A percentile compares a stretch with the other conserved stretches of the same genome.
Evolutionary conservation across 306 rosid genomes (phyloP).

Genomic region (Erythrophleum fordii): DNA sequence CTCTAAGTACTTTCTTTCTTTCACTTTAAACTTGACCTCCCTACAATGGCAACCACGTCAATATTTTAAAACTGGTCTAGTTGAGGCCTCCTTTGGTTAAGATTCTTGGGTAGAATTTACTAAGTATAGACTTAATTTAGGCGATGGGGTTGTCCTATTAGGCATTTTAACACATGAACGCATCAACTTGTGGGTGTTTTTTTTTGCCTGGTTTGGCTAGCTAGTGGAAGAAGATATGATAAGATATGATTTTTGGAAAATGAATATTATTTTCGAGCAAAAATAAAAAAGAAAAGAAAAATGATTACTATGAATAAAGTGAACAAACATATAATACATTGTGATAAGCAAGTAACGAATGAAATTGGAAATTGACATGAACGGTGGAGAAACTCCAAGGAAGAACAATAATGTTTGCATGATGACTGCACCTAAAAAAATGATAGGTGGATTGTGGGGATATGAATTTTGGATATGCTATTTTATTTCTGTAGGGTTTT

Average conservation of each 20-base stretch:
- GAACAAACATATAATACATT: conserved; percentile 20
- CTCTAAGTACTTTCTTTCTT: conserved; percentile 2
- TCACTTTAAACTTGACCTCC: conserved; percentile 23
- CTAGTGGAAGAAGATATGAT: conserved; percentile 45
- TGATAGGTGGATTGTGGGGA: conserved; percentile 17
- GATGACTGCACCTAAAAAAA: neutral
- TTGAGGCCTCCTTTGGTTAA: neutral
- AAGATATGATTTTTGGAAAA: conserved; percentile 51
- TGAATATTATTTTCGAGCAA: conserved; percentile 13
- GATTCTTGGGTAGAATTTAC: neutral
- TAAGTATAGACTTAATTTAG: neutral
- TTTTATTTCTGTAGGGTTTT: neutral
- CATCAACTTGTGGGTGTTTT: neutral
- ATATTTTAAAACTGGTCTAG: neutral
- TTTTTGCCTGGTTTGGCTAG: conserved; percentile 28
- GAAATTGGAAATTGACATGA: conserved; percentile 38
- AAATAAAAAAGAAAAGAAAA: neutral
- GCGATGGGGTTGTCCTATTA: neutral
- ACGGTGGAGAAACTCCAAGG: conserved; percentile 21
- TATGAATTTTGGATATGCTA: conserved; percentile 17
- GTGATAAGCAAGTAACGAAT: neutral
- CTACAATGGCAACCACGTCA: neutral
- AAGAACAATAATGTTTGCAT: conserved; percentile 9
- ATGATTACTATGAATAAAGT: neutral
- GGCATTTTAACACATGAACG: neutral